Base-by-base conservation (phyloP, 75 land plant genomes). In the Sequoiadendron giganteum region DNA sequence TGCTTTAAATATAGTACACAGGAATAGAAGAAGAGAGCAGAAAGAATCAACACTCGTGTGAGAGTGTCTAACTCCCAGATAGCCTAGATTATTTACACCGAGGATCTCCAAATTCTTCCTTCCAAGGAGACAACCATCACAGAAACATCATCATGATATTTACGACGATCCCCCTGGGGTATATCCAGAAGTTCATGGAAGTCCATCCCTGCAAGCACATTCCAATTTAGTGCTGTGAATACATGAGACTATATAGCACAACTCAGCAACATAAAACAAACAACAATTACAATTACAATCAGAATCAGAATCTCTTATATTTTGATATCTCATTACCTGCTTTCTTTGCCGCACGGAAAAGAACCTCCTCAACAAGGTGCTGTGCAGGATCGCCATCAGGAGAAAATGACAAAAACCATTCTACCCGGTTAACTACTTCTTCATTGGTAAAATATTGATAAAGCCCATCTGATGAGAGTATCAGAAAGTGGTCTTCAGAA, bases 331-430 rank as follows among this genome's bases (percentile, higher is more conserved):
- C 38, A 38, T 89, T 93, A 98, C 99, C 97, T 86, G 97, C 99
- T 93, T 95, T 95, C 87, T 95, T 95, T 56, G 99, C 99, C 61
- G 99, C 99, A 34, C 99, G 97, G 82, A 97, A 98, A 70, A 98
- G 94, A 32, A 96, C 90, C 95, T 95, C 97, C 88, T 98, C 99
- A 85, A 98, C 98, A 10, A 98, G 94, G 87, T 96, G 96, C 87
- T 98, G 99, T 0, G 99, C 99, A 52, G 99, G 99, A 90, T 98
- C 99, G 89, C 99, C 99, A 78, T 98, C 99, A 10, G 99, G 99
- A 43, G 76, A 93, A 85, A 89, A 88, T 45, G 90, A 87, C 91
- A 97, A 92, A 94, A 97, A 98, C 88, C 93, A 93, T 86, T 98
- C 99, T 54, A 98, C 99, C 88, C 95, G 94, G 58, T 99, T 90